A percentile compares a stretch with the other conserved stretches of the same genome.
Conservation (phyloP, 2,329 filamentous ascomycete species). For the Fusarium tuaranense region DNA sequence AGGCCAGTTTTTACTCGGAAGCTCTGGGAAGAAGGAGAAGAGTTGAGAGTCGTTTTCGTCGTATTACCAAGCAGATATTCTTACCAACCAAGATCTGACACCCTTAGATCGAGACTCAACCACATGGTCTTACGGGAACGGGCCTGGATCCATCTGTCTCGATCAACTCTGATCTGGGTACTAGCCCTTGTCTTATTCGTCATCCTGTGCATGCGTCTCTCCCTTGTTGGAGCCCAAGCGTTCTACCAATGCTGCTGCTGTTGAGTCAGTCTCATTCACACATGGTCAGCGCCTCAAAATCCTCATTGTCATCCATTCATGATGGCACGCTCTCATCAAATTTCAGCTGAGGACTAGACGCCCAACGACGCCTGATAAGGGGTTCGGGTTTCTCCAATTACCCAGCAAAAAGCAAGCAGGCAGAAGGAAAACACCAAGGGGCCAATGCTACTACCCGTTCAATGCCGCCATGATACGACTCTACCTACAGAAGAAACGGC, state of each 20-base stretch:
- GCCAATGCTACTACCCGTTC: background rate
- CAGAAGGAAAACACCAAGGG: background rate
- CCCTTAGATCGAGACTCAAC: background rate
- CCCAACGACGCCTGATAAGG: constrained; percentile 5
- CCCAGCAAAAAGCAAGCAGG: constrained; percentile 1
- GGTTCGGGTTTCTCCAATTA: background rate
- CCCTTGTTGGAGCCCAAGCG: constrained; percentile 12
- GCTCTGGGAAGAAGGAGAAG: background rate
- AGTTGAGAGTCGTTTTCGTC: background rate
- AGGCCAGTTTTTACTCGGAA: background rate
- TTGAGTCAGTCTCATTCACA: background rate
- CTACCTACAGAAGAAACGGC: background rate
- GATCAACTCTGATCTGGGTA: constrained; percentile 3
- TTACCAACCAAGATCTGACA: background rate
- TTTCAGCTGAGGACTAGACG: background rate
- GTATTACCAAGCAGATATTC: background rate
- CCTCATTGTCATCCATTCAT: background rate
- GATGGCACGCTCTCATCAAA: constrained; percentile 3
- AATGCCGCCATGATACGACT: background rate
- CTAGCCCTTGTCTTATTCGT: constrained; percentile 23
- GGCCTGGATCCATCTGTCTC: constrained; percentile 4
- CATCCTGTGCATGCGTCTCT: constrained; percentile 19
- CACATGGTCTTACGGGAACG: constrained; percentile 12
- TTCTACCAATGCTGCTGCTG: background rate
- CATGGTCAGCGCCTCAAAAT: constrained; percentile 20